These are phyloP conservation scores for Apiotrichum montevideense DNA, from an alignment of 1,284 basidiomycete species.

Conservation along the genomic window DNA sequence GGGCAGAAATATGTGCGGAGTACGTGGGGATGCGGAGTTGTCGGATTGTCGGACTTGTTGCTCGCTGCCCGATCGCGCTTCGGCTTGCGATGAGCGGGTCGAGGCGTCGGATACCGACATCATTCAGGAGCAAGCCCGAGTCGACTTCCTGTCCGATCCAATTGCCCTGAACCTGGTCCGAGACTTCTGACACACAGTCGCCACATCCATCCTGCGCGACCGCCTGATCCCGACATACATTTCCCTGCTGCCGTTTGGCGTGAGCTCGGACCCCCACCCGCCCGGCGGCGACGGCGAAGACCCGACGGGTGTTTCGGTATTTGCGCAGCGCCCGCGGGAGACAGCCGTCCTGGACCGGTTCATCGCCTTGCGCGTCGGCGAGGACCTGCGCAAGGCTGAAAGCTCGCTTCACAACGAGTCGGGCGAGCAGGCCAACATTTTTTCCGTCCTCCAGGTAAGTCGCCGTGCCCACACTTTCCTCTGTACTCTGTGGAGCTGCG, in stretches of 20 bases:
- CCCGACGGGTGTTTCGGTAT: conserved; percentile 18
- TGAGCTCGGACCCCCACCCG: conserved; percentile 29
- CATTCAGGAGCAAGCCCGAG: too few species aligned
- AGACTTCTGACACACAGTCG: conserved; percentile 17
- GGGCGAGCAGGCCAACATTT: conserved; percentile 29
- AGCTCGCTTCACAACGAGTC: conserved; percentile 29
- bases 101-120: too few species aligned
- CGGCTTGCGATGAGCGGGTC: too few species aligned
- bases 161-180: background rate
- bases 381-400: conserved; percentile 32
- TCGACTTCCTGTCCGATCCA: too few species aligned
- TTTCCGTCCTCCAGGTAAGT: conserved; percentile 31
- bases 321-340: conserved; percentile 30
- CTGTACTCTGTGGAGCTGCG: too few species aligned
- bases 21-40: too few species aligned
- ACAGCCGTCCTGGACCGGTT: conserved; percentile 40
- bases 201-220: conserved; percentile 30
- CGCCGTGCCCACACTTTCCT: background rate
- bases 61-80: too few species aligned
- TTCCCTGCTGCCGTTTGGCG: conserved; percentile 16
- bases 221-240: conserved; percentile 21
- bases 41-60: too few species aligned
- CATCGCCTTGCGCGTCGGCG: conserved; percentile 36
- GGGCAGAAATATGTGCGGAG: too few species aligned
- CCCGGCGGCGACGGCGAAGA: conserved; percentile 3